Evolutionary conservation across 2,329 filamentous ascomycete genomes (phyloP).

Genomic region (Polytolypa hystricis): DNA sequence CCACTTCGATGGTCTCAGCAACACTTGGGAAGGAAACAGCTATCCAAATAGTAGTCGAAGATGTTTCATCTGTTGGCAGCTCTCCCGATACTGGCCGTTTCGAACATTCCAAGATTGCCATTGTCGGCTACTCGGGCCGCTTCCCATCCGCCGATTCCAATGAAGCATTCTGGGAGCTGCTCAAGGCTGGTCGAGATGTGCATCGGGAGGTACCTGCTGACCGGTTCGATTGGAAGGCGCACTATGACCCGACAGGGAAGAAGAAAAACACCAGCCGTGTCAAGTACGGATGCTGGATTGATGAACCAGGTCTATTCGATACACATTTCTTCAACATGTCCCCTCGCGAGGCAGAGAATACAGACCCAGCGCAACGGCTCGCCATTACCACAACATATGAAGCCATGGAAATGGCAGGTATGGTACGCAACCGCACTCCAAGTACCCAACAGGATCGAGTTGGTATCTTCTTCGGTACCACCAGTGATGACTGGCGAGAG

Average conservation of each 20-base stretch:
- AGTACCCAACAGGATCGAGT: slow-evolving; percentile 55
- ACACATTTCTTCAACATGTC: slow-evolving; percentile 34
- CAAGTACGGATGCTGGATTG: slow-evolving; percentile 16
- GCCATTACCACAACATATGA: slow-evolving; percentile 69
- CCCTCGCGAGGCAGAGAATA: slow-evolving; percentile 66
- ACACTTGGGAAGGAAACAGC: not conserved
- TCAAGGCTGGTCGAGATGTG: slow-evolving; percentile 17
- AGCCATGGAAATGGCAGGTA: slow-evolving; percentile 70
- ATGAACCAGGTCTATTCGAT: slow-evolving; percentile 15
- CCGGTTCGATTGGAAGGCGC: slow-evolving; percentile 23
- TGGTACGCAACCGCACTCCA: slow-evolving; percentile 60
- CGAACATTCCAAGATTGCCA: slow-evolving; percentile 17
- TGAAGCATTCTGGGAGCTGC: slow-evolving; percentile 14
- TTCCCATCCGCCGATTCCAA: slow-evolving; percentile 23
- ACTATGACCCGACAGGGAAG: slow-evolving; percentile 13
- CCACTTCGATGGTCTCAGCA: not conserved
- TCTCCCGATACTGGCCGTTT: slow-evolving; percentile 5
- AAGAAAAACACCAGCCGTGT: slow-evolving; percentile 11
- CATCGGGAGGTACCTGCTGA: slow-evolving; percentile 19
- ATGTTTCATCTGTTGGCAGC: slow-evolving; percentile 1
- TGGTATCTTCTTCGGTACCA: slow-evolving; percentile 64
- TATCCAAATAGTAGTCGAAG: slow-evolving; percentile 5
- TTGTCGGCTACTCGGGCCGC: slow-evolving; percentile 17
- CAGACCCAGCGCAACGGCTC: slow-evolving; percentile 70
- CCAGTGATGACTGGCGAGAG: slow-evolving; percentile 66